Percentiles rank a stretch among this genome's conserved stretches.
These are phyloP conservation scores for Allomyces javanicus DNA, from an alignment of 192 early-diverging fungal genomes.

Conservation along the genomic window DNA sequence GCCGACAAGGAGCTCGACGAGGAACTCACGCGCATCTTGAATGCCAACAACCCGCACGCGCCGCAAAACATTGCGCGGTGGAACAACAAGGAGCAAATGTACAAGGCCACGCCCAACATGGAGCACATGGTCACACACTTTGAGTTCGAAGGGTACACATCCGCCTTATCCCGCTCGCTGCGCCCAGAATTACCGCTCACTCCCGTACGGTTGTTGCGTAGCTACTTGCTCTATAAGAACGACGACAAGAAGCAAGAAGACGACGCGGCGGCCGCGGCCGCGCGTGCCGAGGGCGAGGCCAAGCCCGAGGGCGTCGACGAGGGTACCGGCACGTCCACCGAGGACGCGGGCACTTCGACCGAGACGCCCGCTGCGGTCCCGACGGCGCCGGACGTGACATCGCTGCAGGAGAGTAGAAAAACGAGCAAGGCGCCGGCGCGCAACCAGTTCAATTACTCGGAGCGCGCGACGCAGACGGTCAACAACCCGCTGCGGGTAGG, in stretches of 20 bases:
- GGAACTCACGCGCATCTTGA: constrained; percentile 38
- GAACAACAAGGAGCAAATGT: constrained; percentile 30
- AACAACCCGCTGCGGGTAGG: constrained; percentile 36
- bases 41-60: constrained; percentile 44
- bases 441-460: constrained; percentile 45
- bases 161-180: too few species aligned
- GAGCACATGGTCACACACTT: constrained; percentile 38
- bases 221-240: constrained; percentile 1
- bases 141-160: constrained; percentile 36
- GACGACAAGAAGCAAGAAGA: neutral
- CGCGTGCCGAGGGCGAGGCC: too few species aligned
- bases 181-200: neutral
- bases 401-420: too few species aligned
- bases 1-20: constrained; percentile 35
- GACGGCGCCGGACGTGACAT: too few species aligned
- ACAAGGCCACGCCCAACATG: constrained; percentile 36
- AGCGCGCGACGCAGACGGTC: constrained; percentile 34
- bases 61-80: constrained; percentile 43
- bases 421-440: constrained; percentile 18
- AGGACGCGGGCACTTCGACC: too few species aligned
- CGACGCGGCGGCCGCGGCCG: too few species aligned
- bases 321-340: too few species aligned
- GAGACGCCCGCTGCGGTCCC: too few species aligned
- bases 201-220: too few species aligned
- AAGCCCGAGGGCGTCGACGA: too few species aligned